Base-by-base conservation (phyloP, 805 yeast species). In the Trichomonascus vanleenenianus region DNA sequence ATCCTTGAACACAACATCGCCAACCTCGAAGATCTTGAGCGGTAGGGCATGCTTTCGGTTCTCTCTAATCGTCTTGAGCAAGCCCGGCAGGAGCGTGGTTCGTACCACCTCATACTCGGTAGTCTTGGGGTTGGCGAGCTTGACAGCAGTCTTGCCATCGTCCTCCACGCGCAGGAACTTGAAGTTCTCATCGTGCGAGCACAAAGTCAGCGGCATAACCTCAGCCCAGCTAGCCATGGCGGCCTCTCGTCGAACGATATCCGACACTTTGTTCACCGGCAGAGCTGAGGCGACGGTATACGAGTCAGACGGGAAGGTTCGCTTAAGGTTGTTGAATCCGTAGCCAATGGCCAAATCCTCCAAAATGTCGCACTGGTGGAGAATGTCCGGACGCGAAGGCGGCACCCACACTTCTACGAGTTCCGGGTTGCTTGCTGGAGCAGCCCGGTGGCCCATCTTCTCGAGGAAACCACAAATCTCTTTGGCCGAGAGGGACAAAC, bases 341-440 rank as follows among this genome's bases (percentile, higher is more conserved):
- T 87, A 93, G 27, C 87, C 94, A 61, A 93, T 83, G 40, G 96
- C 98, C 41, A 91, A 96, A 66, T 93, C 99, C 68, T 93, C 99
- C 95, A 93, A 85, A 55, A 93, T 82, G 68, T 93, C 99, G 74
- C 97, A 91, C 64, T 87, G 95, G 67, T 93, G 99, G 59, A 93
- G 74, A 51, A 93, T 77, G 67, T 93, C 99, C 9, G 97, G 81
- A 72, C 99, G 84, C 33, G 98, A 93, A 59, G 86, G 82, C 52
- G 99, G 99, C 49, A 93, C 78, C 33, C 67, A 62, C 46, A 88
- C 89, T 43, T 79, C 78, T 42, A 85, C 61, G 34, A 76, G 61
- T 51, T 79, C 72, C 6, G 67, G 57, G 53, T 76, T 73, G 1
- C 62, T 56, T 3, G 81, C 69, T 30, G 79, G 77, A 15, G 63